These are phyloP conservation scores for Penicillium goetzii DNA, from an alignment of 495 filamentous ascomycete genomes.

Conservation along the genomic window DNA sequence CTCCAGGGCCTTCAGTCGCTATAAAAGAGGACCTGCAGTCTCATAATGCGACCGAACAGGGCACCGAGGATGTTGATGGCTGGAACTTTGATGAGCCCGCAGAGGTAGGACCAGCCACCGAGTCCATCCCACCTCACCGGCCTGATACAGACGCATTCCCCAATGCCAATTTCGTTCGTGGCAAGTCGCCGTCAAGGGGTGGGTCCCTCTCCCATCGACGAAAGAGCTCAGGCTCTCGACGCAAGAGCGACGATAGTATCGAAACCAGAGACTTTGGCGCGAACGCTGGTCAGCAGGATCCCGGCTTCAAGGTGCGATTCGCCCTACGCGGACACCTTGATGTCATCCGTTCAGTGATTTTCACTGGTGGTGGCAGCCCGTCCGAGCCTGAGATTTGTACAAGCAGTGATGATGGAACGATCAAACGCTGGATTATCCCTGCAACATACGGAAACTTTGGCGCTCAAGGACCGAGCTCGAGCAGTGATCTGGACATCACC, in stretches of 20 bases:
- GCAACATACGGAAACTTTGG: constrained; percentile 67
- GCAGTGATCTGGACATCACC: constrained; percentile 83
- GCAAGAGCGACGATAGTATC: constrained; percentile 57
- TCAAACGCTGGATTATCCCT: constrained; percentile 96
- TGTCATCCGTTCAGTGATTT: constrained; percentile 89
- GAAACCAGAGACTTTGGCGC: constrained; percentile 50
- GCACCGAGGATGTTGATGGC: constrained; percentile 64
- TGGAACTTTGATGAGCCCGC: constrained; percentile 89
- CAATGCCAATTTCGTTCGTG: constrained; percentile 72
- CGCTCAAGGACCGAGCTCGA: constrained; percentile 51
- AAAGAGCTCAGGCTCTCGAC: constrained; percentile 77
- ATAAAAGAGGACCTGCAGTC: constrained; percentile 39
- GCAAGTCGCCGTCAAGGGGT: constrained; percentile 73
- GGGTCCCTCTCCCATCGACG: constrained; percentile 73
- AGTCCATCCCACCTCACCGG: constrained; percentile 59
- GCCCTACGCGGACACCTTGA: constrained; percentile 91
- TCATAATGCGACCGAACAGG: constrained; percentile 42
- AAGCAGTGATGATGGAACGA: constrained; percentile 89
- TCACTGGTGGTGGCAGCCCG: constrained; percentile 92
- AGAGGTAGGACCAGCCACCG: constrained; percentile 47
- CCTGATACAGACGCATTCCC: constrained; percentile 88
- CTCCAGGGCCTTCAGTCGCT: constrained; percentile 53
- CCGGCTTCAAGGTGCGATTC: constrained; percentile 88
- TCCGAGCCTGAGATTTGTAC: constrained; percentile 97
- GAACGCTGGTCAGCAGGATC: constrained; percentile 45